These are phyloP conservation scores for Phytophthora tentaculata DNA, from an alignment of 352 stramenopile genomes.

Conservation along the genomic window DNA sequence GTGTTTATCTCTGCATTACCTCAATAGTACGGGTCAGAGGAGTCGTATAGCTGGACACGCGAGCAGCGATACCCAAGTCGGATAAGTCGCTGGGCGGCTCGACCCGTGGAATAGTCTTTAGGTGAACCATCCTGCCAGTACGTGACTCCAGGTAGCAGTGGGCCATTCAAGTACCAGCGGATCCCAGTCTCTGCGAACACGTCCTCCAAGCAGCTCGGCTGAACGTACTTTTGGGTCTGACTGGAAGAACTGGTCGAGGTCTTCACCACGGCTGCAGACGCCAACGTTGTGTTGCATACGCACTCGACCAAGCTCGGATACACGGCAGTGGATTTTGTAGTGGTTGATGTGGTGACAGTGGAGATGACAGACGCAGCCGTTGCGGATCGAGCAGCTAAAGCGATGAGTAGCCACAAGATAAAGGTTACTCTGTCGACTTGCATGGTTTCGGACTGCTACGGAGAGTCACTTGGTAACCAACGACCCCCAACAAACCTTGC, in stretches of 20 bases:
- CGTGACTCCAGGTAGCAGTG: constrained; percentile 52
- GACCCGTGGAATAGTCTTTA: constrained; percentile 49
- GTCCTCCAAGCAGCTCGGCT: constrained; percentile 76
- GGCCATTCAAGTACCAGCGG: constrained; percentile 82
- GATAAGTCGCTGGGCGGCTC: constrained; percentile 69
- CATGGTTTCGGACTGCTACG: constrained; percentile 12
- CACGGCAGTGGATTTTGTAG: constrained; percentile 28
- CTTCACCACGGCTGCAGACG: constrained; percentile 59
- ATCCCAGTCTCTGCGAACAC: constrained; percentile 84
- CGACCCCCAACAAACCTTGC: constrained; percentile 1
- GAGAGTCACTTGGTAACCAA: constrained; percentile 39
- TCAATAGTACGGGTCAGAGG: constrained; percentile 55
- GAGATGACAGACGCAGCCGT: constrained; percentile 18
- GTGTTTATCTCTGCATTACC: constrained; percentile 19
- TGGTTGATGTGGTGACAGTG: constrained; percentile 17
- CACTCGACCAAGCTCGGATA: constrained; percentile 79
- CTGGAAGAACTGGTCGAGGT: constrained; percentile 42
- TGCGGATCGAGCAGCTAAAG: neutral
- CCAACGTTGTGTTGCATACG: constrained; percentile 74
- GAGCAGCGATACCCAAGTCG: constrained; percentile 76
- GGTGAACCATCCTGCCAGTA: constrained; percentile 62
- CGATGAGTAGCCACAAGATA: constrained; percentile 21
- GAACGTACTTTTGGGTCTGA: constrained; percentile 58
- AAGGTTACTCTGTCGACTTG: constrained; percentile 18
- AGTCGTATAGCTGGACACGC: constrained; percentile 73